Base-by-base conservation (phyloP, 2,329 filamentous ascomycete species). In the Colletotrichum orbiculare region DNA sequence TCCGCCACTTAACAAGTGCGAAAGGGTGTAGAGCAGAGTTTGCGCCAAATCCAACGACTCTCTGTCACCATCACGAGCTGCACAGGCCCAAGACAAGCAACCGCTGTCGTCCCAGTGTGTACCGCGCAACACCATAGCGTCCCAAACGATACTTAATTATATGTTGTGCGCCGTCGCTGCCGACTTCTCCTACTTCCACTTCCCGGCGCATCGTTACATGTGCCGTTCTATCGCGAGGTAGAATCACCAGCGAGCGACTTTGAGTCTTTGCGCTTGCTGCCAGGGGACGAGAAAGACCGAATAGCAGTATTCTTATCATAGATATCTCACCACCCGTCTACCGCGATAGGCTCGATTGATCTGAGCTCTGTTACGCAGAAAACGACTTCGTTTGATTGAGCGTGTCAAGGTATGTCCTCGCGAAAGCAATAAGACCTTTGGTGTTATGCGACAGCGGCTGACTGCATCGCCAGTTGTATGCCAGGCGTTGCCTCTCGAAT, bases 251-350 rank as follows among this genome's bases (percentile, higher is more conserved):
- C 85, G 84, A 78, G 86, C 85, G 86, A 88, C 86, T 88, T 88
- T 71, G 77, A 85, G 86, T 88, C 86, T 88, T 88, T 88, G 86
- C 86, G 85, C 84, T 87, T 87, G 85, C 84, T 86, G 71, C 71
- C 73, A 71, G 79, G 81, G 75, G 80, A 81, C 76, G 79, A 85
- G 82, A 87, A 87, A 88, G 85, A 87, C 85, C 85, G 75, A 65
- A 25, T 60, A 57, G 61, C 54, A 62, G 38, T 67, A 43, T 54
- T 64, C 39, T 60, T 17, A 17, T 43, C 33, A 55, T 35, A 45
- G 35, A 38, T 17, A 55, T 12, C 48, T 45, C 39, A 39, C 25
- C 10, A 60, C 25, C 47, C n/a, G 58, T 17, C 17, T 34, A 17
- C 41, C 43, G 39, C 39, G 47, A 50, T 25, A 35, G 9, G n/a